phyloP scores from a whole-genome alignment of 805 yeast genomes.

The Hermanozyma aechmeae region DNA sequence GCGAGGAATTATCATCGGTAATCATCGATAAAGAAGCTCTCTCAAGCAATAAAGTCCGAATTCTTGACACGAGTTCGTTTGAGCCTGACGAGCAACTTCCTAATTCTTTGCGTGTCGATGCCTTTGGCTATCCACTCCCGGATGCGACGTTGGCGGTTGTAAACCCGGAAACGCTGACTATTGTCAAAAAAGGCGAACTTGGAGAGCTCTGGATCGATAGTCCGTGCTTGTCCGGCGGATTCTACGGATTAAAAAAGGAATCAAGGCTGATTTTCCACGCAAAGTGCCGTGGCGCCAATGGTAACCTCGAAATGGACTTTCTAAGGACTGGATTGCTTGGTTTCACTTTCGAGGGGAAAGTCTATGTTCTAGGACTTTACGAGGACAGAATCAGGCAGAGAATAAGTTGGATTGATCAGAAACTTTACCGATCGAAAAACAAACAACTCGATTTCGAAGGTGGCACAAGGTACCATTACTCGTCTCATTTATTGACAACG shows the following conservation, averaged over 20 bases:
- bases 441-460: conserved; percentile 25
- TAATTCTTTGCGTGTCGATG: conserved; percentile 60
- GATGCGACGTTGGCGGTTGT: conserved; percentile 92
- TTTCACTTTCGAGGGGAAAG: conserved; percentile 76
- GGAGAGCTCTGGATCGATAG: conserved; percentile 99
- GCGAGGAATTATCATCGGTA: conserved; percentile 45
- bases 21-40: conserved; percentile 66
- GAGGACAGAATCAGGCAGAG: conserved; percentile 86
- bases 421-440: conserved; percentile 18
- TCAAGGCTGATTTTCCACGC: conserved; percentile 77
- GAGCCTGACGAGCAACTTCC: conserved; percentile 29
- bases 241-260: conserved; percentile 60
- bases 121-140: conserved; percentile 91
- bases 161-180: conserved; percentile 78
- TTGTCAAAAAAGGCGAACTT: conserved; percentile 68
- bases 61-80: conserved; percentile 46
- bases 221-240: conserved; percentile 83
- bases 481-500: conserved; percentile 80
- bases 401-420: conserved; percentile 55
- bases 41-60: conserved; percentile 60
- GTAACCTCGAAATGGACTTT: conserved; percentile 65
- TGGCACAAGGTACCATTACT: conserved; percentile 60
- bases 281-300: conserved; percentile 63
- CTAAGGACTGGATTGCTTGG: conserved; percentile 89
- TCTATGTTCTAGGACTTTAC: conserved; percentile 79